A percentile compares a stretch with the other conserved stretches of the same genome.
phyloP scores from a whole-genome alignment of 441 rosid species.

The Erodium trifolium region DNA sequence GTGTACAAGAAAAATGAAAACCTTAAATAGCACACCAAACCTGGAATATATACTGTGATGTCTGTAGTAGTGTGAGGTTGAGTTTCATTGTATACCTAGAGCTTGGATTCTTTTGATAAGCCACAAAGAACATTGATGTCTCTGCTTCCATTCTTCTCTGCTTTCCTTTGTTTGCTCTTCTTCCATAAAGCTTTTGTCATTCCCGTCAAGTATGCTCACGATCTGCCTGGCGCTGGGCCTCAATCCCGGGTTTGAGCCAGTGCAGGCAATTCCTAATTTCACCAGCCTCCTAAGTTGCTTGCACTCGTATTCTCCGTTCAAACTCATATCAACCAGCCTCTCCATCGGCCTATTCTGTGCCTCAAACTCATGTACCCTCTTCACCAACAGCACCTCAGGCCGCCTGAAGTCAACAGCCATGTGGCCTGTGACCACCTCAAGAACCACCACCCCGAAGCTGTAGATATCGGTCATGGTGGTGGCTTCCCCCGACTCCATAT shows the following conservation, averaged over 20 bases:
- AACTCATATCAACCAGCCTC: conserved; percentile 50
- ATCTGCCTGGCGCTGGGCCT: conserved; percentile 83
- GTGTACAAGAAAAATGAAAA: conserved; percentile 14
- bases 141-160: conserved; percentile 52
- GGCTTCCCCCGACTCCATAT: conserved; percentile 76
- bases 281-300: conserved; percentile 46
- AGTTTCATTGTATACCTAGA: conserved; percentile 62
- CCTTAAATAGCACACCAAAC: neutral
- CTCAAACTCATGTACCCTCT: conserved; percentile 44
- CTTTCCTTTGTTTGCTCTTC: conserved; percentile 39
- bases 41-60: neutral
- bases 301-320: conserved; percentile 39
- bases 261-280: conserved; percentile 68
- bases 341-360: conserved; percentile 34
- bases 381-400: conserved; percentile 62
- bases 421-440: conserved; percentile 80
- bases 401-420: conserved; percentile 74
- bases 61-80: neutral
- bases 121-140: conserved; percentile 49
- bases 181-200: conserved; percentile 36
- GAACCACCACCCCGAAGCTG: conserved; percentile 79
- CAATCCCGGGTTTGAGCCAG: conserved; percentile 54
- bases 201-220: conserved; percentile 74
- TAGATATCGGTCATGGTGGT: conserved; percentile 76
- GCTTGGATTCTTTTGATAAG: conserved; percentile 69